phyloP scores from a whole-genome alignment of 192 early-diverging fungal species.

The Coemansia sp. region DNA sequence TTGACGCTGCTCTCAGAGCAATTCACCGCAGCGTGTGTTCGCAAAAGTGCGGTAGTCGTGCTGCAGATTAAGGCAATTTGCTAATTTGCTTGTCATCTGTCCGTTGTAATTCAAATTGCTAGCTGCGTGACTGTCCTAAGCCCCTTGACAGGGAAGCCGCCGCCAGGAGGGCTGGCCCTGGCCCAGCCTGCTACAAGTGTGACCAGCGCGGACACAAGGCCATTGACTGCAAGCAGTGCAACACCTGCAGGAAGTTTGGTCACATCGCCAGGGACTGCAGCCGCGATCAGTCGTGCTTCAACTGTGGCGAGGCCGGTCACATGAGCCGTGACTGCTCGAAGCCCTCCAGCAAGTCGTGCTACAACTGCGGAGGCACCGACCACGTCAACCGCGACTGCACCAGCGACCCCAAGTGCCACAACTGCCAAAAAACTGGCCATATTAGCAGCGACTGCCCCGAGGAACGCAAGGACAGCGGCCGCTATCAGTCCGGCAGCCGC shows the following conservation, averaged over 20 bases:
- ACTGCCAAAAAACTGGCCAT: constrained; percentile 47
- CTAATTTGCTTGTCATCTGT: not conserved
- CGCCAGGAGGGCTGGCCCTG: constrained; percentile 3
- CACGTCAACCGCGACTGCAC: constrained; percentile 55
- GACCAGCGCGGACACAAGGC: constrained; percentile 14
- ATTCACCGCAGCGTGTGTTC: not conserved
- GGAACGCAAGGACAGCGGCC: constrained; percentile 13
- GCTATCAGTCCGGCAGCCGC: constrained; percentile 18
- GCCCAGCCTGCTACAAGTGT: constrained; percentile 12
- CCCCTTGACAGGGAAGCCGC: not conserved
- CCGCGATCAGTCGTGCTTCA: constrained; percentile 44
- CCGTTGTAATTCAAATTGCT: constrained; percentile 6
- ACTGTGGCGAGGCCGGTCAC: constrained; percentile 55
- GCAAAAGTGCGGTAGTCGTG: not conserved
- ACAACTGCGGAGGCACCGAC: constrained; percentile 53
- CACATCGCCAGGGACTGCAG: constrained; percentile 49
- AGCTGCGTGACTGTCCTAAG: constrained; percentile 50
- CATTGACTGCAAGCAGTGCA: constrained; percentile 36
- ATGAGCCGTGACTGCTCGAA: constrained; percentile 44
- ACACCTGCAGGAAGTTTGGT: constrained; percentile 56
- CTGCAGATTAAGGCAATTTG: not conserved
- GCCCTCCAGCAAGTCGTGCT: constrained; percentile 47
- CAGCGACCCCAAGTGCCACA: constrained; percentile 33
- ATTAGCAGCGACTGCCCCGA: constrained; percentile 35
- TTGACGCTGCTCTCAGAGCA: not conserved